Percentiles rank a stretch among this genome's conserved stretches.
Conservation (phyloP, 768 basidiomycete genomes). For the Porpolomopsis calyptriformis region DNA sequence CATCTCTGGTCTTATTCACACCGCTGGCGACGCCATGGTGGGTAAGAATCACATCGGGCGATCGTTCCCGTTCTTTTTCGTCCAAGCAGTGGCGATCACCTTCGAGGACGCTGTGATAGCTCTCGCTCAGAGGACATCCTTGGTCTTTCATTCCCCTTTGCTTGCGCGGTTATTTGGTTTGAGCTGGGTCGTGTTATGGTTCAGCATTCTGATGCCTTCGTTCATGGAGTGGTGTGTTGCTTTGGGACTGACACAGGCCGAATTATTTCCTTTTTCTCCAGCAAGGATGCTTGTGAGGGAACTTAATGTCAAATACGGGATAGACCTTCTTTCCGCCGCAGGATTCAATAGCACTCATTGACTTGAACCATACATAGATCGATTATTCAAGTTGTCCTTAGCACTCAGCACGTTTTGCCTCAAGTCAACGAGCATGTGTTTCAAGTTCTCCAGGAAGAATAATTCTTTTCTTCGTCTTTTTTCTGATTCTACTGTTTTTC, state of each 20-base stretch:
- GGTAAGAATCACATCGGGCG: slow-evolving; percentile 15
- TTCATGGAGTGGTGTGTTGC: not conserved
- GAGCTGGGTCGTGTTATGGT: slow-evolving; percentile 20
- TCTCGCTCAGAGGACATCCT: slow-evolving; percentile 7
- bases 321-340: not conserved
- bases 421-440: no score
- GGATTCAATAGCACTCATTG: not conserved
- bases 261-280: not conserved
- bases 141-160: not conserved
- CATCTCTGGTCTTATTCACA: slow-evolving; percentile 24
- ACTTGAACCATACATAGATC: no score
- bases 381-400: no score
- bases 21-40: slow-evolving; percentile 25
- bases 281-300: not conserved
- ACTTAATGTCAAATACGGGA: not conserved
- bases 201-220: slow-evolving; percentile 20
- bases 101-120: slow-evolving; percentile 17
- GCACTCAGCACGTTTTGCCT: no score
- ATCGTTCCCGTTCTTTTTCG: slow-evolving; percentile 24
- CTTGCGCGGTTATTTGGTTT: slow-evolving; percentile 17
- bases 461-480: slow-evolving; percentile 26
- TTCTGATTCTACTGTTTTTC: slow-evolving; percentile 52
- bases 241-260: not conserved
- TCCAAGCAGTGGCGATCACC: slow-evolving; percentile 25
- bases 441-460: no score